These are phyloP conservation scores for Verbascum thapsus DNA, from an alignment of 257 asterid species.

Conservation along the genomic window DNA sequence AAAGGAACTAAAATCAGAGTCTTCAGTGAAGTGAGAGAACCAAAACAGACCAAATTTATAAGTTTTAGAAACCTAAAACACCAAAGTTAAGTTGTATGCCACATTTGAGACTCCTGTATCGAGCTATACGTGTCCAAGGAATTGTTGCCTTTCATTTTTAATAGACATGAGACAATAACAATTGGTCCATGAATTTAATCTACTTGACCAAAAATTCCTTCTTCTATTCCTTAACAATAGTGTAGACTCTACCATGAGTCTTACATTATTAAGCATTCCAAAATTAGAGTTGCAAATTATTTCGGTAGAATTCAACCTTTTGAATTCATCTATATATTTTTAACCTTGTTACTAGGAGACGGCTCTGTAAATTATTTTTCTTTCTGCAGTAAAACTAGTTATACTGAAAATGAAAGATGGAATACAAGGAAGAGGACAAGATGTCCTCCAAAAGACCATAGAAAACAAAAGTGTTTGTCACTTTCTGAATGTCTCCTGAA, in stretches of 20 bases:
- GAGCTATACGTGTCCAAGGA: conserved; percentile 5
- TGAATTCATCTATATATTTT: neutral
- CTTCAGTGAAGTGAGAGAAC: conserved; percentile 21
- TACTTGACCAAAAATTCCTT: neutral
- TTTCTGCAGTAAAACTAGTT: too few species aligned
- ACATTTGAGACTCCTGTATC: conserved; percentile 10
- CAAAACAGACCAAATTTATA: neutral
- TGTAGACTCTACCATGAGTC: neutral
- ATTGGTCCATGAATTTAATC: neutral
- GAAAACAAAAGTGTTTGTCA: too few species aligned
- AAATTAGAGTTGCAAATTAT: neutral
- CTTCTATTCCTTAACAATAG: neutral
- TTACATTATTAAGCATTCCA: neutral
- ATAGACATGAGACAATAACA: neutral
- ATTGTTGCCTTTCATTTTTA: neutral
- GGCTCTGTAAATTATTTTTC: too few species aligned
- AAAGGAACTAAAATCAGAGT: conserved; percentile 18
- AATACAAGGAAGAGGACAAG: too few species aligned
- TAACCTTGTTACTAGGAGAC: too few species aligned
- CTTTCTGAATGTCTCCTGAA: too few species aligned
- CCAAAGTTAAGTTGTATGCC: conserved; percentile 2
- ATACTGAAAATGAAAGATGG: too few species aligned
- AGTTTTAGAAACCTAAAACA: conserved; percentile 19
- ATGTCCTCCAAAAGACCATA: too few species aligned
- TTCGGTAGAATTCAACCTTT: neutral